These are phyloP conservation scores for Gossypium sturtianum DNA, from an alignment of 345 rosid species.

Conservation along the genomic window DNA sequence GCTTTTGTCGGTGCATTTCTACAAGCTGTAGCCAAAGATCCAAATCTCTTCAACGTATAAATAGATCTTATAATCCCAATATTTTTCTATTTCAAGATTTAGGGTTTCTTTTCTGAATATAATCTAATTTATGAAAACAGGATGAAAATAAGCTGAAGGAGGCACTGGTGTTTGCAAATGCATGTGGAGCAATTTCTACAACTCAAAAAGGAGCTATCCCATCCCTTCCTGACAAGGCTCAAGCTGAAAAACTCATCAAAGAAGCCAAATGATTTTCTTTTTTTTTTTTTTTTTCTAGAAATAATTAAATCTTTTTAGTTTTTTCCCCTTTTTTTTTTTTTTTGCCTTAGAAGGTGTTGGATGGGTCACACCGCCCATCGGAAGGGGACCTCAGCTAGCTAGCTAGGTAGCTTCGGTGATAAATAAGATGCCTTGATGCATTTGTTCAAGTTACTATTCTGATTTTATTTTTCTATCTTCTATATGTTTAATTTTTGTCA, in stretches of 20 bases:
- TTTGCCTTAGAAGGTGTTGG: too few relatives aligned
- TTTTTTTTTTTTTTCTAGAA: neutral
- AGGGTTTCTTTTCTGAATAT: neutral
- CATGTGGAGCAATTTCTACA: neutral
- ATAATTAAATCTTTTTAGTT: neutral
- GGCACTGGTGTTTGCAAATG: neutral
- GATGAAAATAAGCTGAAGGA: constrained; percentile 1
- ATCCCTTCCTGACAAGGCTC: constrained; percentile 2
- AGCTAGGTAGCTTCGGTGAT: neutral
- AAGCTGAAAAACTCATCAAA: neutral
- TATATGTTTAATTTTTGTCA: neutral
- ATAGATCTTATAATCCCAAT: neutral
- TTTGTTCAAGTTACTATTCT: neutral
- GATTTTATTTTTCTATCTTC: neutral
- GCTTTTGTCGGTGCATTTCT: neutral
- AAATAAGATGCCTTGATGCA: neutral
- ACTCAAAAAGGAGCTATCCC: constrained; percentile 3
- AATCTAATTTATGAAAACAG: neutral
- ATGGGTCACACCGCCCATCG: too few relatives aligned
- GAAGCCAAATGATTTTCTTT: neutral
- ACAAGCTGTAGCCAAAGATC: neutral
- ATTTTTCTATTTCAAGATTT: neutral
- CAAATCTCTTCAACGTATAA: constrained; percentile 1
- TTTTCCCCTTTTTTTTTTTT: neutral
- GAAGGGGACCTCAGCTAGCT: too few relatives aligned